Conservation (phyloP, 2,329 filamentous ascomycete species). For the Penicillium capsulatum region DNA sequence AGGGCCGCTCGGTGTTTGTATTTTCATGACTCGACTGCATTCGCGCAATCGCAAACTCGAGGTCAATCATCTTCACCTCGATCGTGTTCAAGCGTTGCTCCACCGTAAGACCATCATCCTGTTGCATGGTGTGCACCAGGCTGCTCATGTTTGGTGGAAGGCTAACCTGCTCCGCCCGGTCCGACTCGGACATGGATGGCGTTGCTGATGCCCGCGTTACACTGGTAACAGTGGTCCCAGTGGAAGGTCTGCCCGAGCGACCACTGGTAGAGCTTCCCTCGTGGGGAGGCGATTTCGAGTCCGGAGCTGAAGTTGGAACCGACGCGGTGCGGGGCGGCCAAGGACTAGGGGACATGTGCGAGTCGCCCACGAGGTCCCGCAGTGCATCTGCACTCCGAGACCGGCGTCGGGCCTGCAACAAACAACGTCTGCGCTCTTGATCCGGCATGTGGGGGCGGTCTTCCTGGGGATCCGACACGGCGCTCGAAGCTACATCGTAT, state of each 20-base stretch:
- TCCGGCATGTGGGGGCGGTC: slow-evolving; percentile 16
- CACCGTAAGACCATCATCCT: slow-evolving; percentile 38
- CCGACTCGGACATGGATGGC: slow-evolving; percentile 19
- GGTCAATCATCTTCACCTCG: slow-evolving; percentile 49
- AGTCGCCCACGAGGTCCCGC: slow-evolving; percentile 31
- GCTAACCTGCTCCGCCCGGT: slow-evolving; percentile 19
- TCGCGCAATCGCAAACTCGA: slow-evolving; percentile 49
- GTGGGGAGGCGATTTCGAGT: slow-evolving; percentile 33
- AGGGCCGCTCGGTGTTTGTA: slow-evolving; percentile 11
- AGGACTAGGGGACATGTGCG: slow-evolving; percentile 39
- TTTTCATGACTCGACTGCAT: slow-evolving; percentile 38
- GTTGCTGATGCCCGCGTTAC: slow-evolving; percentile 20
- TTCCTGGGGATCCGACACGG: slow-evolving; percentile 24
- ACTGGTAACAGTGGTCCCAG: slow-evolving; percentile 29
- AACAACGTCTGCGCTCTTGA: slow-evolving; percentile 16
- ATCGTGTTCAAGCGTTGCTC: slow-evolving; percentile 48
- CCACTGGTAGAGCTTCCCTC: slow-evolving; percentile 29
- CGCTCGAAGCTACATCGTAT: slow-evolving; percentile 24
- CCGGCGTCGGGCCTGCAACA: slow-evolving; percentile 37
- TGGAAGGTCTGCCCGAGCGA: slow-evolving; percentile 25
- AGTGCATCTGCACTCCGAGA: slow-evolving; percentile 45
- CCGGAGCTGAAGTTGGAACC: slow-evolving; percentile 40
- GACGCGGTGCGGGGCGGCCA: slow-evolving; percentile 43
- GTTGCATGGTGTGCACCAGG: slow-evolving; percentile 39
- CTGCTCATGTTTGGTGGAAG: slow-evolving; percentile 37